A percentile compares a stretch with the other conserved stretches of the same genome.
These are phyloP conservation scores for Phytopythium litorale DNA, from an alignment of 352 stramenopile species.

Conservation along the genomic window DNA sequence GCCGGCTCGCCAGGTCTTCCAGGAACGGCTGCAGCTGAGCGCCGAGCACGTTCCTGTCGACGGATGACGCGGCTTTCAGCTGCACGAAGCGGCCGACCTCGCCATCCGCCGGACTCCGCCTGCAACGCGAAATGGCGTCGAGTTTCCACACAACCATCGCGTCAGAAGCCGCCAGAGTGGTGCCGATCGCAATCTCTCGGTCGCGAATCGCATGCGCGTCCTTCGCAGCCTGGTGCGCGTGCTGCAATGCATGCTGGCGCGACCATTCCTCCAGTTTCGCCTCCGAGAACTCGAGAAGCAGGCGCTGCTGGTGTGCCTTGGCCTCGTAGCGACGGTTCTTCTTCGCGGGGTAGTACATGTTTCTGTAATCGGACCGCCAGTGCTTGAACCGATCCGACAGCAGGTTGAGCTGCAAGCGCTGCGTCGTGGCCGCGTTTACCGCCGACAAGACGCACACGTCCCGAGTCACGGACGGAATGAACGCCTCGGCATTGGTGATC, in stretches of 20 bases:
- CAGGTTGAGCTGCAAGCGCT: slow-evolving; percentile 31
- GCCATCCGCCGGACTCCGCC: background rate
- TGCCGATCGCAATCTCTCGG: slow-evolving; percentile 40
- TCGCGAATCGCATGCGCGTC: slow-evolving; percentile 16
- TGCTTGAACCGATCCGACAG: slow-evolving; percentile 39
- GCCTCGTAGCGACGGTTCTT: slow-evolving; percentile 28
- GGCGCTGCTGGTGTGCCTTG: slow-evolving; percentile 33
- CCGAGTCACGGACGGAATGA: slow-evolving; percentile 17
- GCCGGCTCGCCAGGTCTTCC: background rate
- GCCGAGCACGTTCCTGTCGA: slow-evolving; percentile 21
- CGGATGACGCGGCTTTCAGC: slow-evolving; percentile 15
- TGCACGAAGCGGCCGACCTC: slow-evolving; percentile 14
- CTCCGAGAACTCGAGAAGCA: slow-evolving; percentile 44
- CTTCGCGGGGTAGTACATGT: slow-evolving; percentile 18
- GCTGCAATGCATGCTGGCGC: slow-evolving; percentile 6
- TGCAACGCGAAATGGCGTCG: background rate
- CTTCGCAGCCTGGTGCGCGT: slow-evolving; percentile 1
- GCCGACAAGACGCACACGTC: slow-evolving; percentile 17
- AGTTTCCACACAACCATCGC: slow-evolving; percentile 45
- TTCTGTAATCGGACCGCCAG: slow-evolving; percentile 41
- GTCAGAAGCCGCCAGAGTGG: slow-evolving; percentile 44
- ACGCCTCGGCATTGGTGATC: slow-evolving; percentile 34
- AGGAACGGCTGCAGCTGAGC: slow-evolving; percentile 5
- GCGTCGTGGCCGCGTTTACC: slow-evolving; percentile 34
- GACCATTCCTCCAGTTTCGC: slow-evolving; percentile 4